Percentiles rank a stretch among this genome's conserved stretches.
These are phyloP conservation scores for Myxozyma lipomycoides DNA, from an alignment of 805 yeast genomes.

Conservation along the genomic window DNA sequence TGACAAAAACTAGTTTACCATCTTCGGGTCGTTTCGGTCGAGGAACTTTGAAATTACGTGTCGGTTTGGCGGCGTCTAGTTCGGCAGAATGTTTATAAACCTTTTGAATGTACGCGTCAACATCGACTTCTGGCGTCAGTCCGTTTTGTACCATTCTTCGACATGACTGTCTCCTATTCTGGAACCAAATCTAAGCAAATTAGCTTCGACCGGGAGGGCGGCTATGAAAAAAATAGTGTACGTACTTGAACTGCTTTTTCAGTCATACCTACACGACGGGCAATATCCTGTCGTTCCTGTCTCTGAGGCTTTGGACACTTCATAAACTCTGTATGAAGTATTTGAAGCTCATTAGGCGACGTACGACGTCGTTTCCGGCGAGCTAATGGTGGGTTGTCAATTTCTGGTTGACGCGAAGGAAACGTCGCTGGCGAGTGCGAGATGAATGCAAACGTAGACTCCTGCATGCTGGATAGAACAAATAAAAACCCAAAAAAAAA, in stretches of 20 bases:
- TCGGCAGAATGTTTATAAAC: neutral
- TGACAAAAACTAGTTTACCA: neutral
- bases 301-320: conserved; percentile 78
- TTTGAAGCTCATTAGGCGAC: conserved; percentile 75
- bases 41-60: neutral
- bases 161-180: conserved; percentile 83
- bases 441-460: conserved; percentile 63
- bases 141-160: conserved; percentile 31
- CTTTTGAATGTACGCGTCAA: conserved; percentile 7
- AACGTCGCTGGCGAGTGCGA: conserved; percentile 89
- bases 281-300: conserved; percentile 69
- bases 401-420: conserved; percentile 73
- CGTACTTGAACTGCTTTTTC: conserved; percentile 83
- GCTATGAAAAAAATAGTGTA: neutral
- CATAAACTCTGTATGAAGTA: conserved; percentile 75
- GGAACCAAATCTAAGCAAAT: conserved; percentile 77
- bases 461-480: neutral
- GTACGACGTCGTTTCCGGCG: conserved; percentile 95
- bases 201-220: too few species aligned
- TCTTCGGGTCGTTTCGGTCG: neutral
- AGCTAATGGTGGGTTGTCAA: conserved; percentile 88
- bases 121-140: conserved; percentile 11
- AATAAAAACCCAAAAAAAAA: too few species aligned
- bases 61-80: neutral
- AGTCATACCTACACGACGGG: conserved; percentile 81